A percentile compares a stretch with the other conserved stretches of the same genome.
These are phyloP conservation scores for Capsicum pubescens DNA, from an alignment of 257 asterid species.

Conservation along the genomic window DNA sequence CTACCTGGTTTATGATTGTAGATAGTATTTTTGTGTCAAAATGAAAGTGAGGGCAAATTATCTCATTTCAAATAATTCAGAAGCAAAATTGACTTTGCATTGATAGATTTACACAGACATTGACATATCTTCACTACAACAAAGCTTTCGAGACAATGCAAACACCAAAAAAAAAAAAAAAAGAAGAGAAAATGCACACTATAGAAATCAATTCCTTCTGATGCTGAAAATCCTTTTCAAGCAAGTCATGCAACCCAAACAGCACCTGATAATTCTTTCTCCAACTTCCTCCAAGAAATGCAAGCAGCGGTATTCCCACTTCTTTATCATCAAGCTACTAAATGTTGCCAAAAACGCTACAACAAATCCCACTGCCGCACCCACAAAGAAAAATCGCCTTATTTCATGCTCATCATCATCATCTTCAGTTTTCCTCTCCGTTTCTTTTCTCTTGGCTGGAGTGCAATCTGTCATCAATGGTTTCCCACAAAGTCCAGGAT, in stretches of 20 bases:
- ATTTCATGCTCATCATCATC: neutral
- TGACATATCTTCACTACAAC: neutral
- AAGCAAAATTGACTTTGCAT: too few relatives aligned
- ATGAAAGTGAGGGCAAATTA: neutral
- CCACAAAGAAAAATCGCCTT: neutral
- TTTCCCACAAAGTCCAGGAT: slow-evolving; percentile 30
- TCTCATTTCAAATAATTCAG: too few relatives aligned
- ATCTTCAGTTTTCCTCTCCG: too few relatives aligned
- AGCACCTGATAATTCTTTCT: neutral
- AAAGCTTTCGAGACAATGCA: neutral
- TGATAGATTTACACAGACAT: neutral
- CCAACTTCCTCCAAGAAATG: slow-evolving; percentile 2
- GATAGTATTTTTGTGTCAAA: neutral
- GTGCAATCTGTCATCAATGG: neutral
- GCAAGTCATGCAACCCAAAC: neutral
- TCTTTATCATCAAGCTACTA: neutral
- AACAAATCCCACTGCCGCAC: slow-evolving; percentile 2
- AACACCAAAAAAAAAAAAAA: neutral
- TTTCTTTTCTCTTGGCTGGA: too few relatives aligned
- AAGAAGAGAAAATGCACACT: neutral
- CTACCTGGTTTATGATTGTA: neutral
- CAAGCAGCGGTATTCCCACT: slow-evolving; percentile 20
- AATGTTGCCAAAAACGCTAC: neutral
- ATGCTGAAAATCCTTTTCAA: neutral
- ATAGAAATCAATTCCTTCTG: neutral